Evolutionary conservation across 1,139 yeast genomes (phyloP), one percentile per base, ranked within the genome.

Genomic region (Protomyces inouyei): DNA sequence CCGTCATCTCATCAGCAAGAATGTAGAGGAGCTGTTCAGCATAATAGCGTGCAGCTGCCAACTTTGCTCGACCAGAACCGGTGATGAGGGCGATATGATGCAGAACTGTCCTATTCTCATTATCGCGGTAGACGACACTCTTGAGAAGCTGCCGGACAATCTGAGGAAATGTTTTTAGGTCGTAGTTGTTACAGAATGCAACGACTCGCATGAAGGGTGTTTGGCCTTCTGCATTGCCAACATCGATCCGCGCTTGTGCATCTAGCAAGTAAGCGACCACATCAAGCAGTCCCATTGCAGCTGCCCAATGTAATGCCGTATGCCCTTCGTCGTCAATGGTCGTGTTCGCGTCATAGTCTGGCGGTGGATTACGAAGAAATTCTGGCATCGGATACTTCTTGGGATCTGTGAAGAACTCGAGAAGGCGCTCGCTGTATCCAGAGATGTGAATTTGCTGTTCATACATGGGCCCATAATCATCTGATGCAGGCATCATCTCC

Each of bases 241-340:
- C 78, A 8, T 88, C 80, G 60, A 87, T 77, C 67, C 83, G 79
- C 1, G 85, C 82, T 0, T 96, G 96, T 68, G 86, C 83, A 57
- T 83, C 77, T 10, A 91, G 82, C 46, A 95, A 78, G 66, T 89
- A 90, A 65, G 83, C 83, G 5, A 91, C 93, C 66, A 92, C 79
- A 2, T 84, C 79, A 4, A 86, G 77, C 68, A 90, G 85, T 0
- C 95, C 98, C 77, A 95, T 81, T 0, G 97, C 90, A 46, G 97
- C 86, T 1, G 97, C 96, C 96, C 98, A 89, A 74, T 95, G 99
- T 66, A 95, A 80, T 0, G 96, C 91, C 0, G 97, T 87, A 72
- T 93, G 95, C 0, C 98, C 98, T 66, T 87, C 85, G 70, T 88
- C 95, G 75, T 95, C 99, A 57, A 95, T 89, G 1, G 97, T 85